A percentile compares a stretch with the other conserved stretches of the same genome.
Evolutionary conservation across 1,284 basidiomycete species (phyloP).

Genomic region (Leccinum angustisporum): DNA sequence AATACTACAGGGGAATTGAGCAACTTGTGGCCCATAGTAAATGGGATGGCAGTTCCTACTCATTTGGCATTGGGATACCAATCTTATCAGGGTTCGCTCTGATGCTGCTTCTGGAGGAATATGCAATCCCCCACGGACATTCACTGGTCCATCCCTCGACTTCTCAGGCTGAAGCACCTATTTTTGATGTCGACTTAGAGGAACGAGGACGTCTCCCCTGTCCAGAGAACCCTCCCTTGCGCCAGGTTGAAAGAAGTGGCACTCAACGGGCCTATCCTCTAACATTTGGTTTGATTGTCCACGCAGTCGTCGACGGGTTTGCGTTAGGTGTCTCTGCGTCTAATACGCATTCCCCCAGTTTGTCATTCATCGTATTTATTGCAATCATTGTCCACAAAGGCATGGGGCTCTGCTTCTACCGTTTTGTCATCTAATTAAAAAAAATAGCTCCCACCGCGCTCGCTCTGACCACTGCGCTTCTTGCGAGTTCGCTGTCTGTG

Average conservation of each 20-base stretch:
- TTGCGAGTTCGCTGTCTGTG: conserved; percentile 70
- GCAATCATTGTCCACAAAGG: conserved; percentile 91
- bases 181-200: conserved; percentile 36
- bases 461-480: conserved; percentile 77
- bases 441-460: conserved; percentile 78
- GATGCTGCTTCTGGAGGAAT: conserved; percentile 79
- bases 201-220: conserved; percentile 19
- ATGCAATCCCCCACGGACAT: conserved; percentile 50
- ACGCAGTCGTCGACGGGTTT: conserved; percentile 87
- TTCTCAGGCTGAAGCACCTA: conserved; percentile 11
- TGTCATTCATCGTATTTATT: conserved; percentile 83
- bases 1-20: conserved; percentile 57
- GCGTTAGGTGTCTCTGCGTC: conserved; percentile 80
- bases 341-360: conserved; percentile 37
- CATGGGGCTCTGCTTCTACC: conserved; percentile 23
- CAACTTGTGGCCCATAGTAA: conserved; percentile 40
- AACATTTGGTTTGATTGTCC: conserved; percentile 82
- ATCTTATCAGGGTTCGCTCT: conserved; percentile 81
- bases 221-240: conserved; percentile 13
- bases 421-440: conserved; percentile 1
- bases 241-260: conserved; percentile 11
- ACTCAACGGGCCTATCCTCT: conserved; percentile 57
- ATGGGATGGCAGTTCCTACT: conserved; percentile 32
- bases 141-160: conserved; percentile 24
- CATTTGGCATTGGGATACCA: conserved; percentile 62